These are phyloP conservation scores for Jacaranda copaia DNA, from an alignment of 257 asterid genomes.

Conservation along the genomic window DNA sequence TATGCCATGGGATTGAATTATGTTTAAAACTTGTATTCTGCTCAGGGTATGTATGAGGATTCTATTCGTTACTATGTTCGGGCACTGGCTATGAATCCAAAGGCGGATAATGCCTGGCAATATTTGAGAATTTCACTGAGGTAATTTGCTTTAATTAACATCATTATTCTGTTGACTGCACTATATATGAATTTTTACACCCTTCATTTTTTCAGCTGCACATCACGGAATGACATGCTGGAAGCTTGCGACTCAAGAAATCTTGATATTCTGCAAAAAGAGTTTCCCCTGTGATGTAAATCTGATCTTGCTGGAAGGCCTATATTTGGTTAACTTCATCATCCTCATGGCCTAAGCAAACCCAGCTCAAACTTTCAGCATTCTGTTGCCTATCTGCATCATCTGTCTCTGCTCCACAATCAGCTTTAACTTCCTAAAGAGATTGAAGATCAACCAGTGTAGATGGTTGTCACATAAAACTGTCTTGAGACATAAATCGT, in stretches of 20 bases:
- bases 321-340: not conserved
- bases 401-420: not conserved
- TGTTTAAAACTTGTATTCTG: conserved; percentile 22
- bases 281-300: conserved; percentile 74
- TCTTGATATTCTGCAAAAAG: conserved; percentile 90
- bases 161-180: not conserved
- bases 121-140: conserved; percentile 93
- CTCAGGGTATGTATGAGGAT: conserved; percentile 93
- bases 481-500: not conserved
- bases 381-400: not conserved
- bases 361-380: not conserved
- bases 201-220: conserved; percentile 63
- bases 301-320: not conserved
- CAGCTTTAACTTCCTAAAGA: conserved; percentile 12
- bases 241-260: conserved; percentile 93
- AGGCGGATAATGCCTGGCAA: conserved; percentile 99
- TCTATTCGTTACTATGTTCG: conserved; percentile 96
- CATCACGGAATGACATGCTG: conserved; percentile 88
- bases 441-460: conserved; percentile 1
- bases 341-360: not conserved
- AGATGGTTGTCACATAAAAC: conserved; percentile 12
- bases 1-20: not conserved
- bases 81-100: conserved; percentile 94
- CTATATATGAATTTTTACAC: not conserved
- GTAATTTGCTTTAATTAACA: conserved; percentile 44